Base-by-base conservation (phyloP, 768 basidiomycete genomes). In the Auriscalpium orientale region DNA sequence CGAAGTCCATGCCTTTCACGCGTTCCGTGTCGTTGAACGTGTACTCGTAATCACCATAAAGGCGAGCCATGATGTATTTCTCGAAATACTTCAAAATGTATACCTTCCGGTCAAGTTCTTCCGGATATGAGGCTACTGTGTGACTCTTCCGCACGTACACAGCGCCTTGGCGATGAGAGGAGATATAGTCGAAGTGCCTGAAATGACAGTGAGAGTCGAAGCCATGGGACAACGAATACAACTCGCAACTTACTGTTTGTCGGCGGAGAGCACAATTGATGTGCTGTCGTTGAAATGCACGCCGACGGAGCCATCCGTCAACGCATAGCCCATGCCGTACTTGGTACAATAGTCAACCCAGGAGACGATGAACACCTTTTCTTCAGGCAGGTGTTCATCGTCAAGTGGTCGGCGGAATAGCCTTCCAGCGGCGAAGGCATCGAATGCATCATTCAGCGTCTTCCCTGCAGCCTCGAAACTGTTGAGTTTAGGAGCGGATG, bases 281-380 rank as follows among this genome's bases (percentile, higher is more conserved):
- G 93, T 91, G 67, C 89, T 92, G 68, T 99, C 97, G 65, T 98
- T 98, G 74, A 97, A 99, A 71, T 98, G 86, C 20, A 98, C 91
- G 4, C 93, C 92, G 46, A 98, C 86, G 21, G 89, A 89, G 4
- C 95, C 94, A 65, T 99, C 94, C n/a, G 93, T 95, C 66, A 98
- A 75, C 4, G 93, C 92, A 69, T 97, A 98, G 1, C 95, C 97
- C 91, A 98, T 98, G n/a, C 95, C 97, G 71, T 98, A 99, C 76
- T 98, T 98, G 71, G 93, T 91, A 69, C 92, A 95, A 67, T 98
- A 98, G 70, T 98, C 97, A 45, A 98, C 89, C 97, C 97, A 98
- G 16, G 90, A 91, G 3, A 89, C 91, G 60, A 99, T 93, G 72
- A 98, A 98, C 46, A 95, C 87, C 52, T 79, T 79, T 56, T 91